phyloP scores from a whole-genome alignment of 2,329 filamentous ascomycete species.

The Colletotrichum tabaci region DNA sequence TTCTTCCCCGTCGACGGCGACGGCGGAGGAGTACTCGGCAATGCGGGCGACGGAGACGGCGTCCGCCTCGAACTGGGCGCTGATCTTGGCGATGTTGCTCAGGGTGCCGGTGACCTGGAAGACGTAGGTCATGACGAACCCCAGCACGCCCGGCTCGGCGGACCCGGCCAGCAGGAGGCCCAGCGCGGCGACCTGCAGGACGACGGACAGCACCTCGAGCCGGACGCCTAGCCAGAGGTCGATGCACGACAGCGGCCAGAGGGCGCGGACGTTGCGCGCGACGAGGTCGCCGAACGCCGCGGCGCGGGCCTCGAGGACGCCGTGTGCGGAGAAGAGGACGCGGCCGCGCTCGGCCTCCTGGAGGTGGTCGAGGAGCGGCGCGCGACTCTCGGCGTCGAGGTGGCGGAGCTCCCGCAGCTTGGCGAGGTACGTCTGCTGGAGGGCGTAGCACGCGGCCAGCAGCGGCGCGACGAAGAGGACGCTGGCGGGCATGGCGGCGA shows the following conservation, averaged over 20 bases:
- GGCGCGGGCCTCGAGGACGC: neutral
- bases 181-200: slow-evolving; percentile 2
- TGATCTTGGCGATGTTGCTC: slow-evolving; percentile 37
- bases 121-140: slow-evolving; percentile 36
- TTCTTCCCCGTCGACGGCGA: slow-evolving; percentile 33
- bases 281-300: slow-evolving; percentile 1
- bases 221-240: slow-evolving; percentile 30
- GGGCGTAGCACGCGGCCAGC: slow-evolving; percentile 3
- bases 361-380: slow-evolving; percentile 10
- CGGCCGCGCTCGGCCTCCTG: slow-evolving; percentile 17
- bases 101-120: slow-evolving; percentile 30
- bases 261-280: slow-evolving; percentile 6
- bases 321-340: slow-evolving; percentile 16
- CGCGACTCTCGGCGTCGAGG: slow-evolving; percentile 12
- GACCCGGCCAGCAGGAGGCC: neutral
- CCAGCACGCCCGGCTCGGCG: slow-evolving; percentile 20
- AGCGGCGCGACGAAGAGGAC: slow-evolving; percentile 7
- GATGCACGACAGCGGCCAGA: slow-evolving; percentile 7
- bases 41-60: slow-evolving; percentile 50
- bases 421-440: slow-evolving; percentile 1
- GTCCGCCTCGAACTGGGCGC: slow-evolving; percentile 44
- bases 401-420: slow-evolving; percentile 12
- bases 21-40: slow-evolving; percentile 47
- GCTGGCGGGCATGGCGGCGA: slow-evolving; percentile 8
- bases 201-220: slow-evolving; percentile 25